Base-by-base conservation (phyloP, 73 alveolate species). In the Symbiodinium pilosum region DNA sequence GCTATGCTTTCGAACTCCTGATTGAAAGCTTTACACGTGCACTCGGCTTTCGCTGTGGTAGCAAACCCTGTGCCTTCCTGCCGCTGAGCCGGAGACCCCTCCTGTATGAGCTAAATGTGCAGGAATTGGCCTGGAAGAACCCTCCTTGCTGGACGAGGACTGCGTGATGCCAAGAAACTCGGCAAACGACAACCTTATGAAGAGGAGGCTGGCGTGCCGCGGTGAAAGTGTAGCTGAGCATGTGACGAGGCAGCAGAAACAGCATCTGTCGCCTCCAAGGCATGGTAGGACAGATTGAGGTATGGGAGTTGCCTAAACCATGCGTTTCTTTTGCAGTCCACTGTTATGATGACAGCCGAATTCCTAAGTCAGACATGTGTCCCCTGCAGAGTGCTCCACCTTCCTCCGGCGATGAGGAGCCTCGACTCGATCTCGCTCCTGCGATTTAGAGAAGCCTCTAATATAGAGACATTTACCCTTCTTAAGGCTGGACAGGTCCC, bases 101-200 rank as follows among this genome's bases (percentile, higher is more conserved):
- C n/a, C n/a, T n/a, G n/a, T n/a, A 26, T 18, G 73, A 16, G 32
- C 20, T 6, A 26, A 26, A 54, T 3, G 71, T 30, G 7, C 73
- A 54, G 26, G 28, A 54, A 54, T 34, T n/a, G 18, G 87, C 87
- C 88, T 81, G 56, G 88, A 81, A 81, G 51, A 39, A 59, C 38
- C 30, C 81, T 64, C 81, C 30, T 64, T 38, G 81, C 34, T 64
- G 81, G 81, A 26, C 12, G 24, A 14, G 81, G 87, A 68, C 43
- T 43, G 81, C 28, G 97, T 18, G 44, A 40, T 39, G 56, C 97
- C 97, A 40, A 91, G 81, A 81, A 91, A 91, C 41, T 91, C 97
- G 18, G 97, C 97, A 24, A 91, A 91, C 36, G 97, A 91, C 97
- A 91, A 36, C 97, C 97, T 91, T 18, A 64, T 38, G 30, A 20